Evolutionary conservation across 2,329 filamentous ascomycete species (phyloP), one percentile per base, ranked within the genome.

Genomic region (Botrytis medusae): DNA sequence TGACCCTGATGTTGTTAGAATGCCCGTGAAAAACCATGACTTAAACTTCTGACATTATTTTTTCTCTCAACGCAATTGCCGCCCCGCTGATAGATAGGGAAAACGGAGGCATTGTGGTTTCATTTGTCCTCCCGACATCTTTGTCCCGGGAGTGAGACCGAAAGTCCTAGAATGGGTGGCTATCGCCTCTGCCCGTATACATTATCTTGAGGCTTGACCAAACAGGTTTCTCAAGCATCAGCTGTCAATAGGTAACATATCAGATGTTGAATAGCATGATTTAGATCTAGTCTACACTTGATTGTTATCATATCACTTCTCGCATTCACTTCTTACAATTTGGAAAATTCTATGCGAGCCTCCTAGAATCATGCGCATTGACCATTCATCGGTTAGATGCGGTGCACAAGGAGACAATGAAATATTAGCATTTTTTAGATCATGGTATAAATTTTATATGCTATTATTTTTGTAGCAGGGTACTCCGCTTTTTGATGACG

Each of bases 361-460:
- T 44, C 22, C 51, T n/a, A 9, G 10, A n/a, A 46, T 46, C 25
- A 20, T 61, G n/a, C 63, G 54, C 63, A 44, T 61, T 72, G 57
- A 71, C 42, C 32, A 40, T 60, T 61, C 29, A 63, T 29, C 69
- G 70, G 72, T 48, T 72, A 72, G 32, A 74, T 32, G 57, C 54
- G 72, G 72, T 67, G 57, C 69, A 59, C 54, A 46, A 54, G 63
- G 40, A 57, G 48, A 37, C 16, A 20, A 42, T 42, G 40, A 29
- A 63, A 71, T 22, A 57, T 46, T 54, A 34, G 12, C n/a, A 46
- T 67, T 46, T 71, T 54, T 51, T 46, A 20, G 57, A 34, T 25
- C 34, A 59, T 37, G 59, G 34, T 44, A 70, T 75, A 61, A 54
- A 51, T 61, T 72, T 65, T 63, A 77, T 42, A 69, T 72, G 74